Conservation (phyloP, 208 protist genomes). For the Perkinsela sp. region DNA sequence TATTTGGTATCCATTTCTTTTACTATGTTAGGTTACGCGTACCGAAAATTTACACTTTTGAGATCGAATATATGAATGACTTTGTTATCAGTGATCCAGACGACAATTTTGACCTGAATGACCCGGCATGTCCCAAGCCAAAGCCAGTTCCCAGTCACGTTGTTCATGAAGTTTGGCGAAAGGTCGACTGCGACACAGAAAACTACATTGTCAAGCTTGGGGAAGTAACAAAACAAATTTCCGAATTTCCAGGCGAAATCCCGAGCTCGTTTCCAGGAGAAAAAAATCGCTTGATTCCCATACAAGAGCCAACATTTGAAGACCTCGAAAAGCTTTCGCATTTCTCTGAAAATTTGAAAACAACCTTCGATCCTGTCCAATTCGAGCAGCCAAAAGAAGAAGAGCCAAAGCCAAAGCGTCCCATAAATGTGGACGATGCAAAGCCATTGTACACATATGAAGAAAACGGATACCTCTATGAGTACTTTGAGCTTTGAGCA, state of each 20-base stretch:
- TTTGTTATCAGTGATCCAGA: neutral
- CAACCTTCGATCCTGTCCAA: neutral
- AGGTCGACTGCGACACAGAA: neutral
- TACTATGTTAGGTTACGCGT: too few species aligned
- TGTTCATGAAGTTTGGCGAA: neutral
- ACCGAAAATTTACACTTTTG: too few species aligned
- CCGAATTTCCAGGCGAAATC: too few species aligned
- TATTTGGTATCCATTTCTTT: too few species aligned
- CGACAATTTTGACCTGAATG: neutral
- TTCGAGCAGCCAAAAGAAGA: neutral
- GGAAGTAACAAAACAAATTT: neutral
- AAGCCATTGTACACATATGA: neutral
- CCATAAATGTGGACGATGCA: neutral
- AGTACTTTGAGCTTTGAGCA: neutral
- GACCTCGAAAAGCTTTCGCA: neutral
- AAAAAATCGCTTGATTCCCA: neutral
- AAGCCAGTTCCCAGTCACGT: neutral
- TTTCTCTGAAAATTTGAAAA: neutral
- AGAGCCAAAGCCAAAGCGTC: neutral
- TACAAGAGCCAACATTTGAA: neutral
- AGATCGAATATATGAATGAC: neutral
- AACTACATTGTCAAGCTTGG: neutral
- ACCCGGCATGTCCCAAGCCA: neutral
- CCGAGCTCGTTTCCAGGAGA: neutral
- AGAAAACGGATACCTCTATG: neutral